These are phyloP conservation scores for Paraphaeosphaeria minitans DNA, from an alignment of 2,329 filamentous ascomycete species.

Conservation along the genomic window DNA sequence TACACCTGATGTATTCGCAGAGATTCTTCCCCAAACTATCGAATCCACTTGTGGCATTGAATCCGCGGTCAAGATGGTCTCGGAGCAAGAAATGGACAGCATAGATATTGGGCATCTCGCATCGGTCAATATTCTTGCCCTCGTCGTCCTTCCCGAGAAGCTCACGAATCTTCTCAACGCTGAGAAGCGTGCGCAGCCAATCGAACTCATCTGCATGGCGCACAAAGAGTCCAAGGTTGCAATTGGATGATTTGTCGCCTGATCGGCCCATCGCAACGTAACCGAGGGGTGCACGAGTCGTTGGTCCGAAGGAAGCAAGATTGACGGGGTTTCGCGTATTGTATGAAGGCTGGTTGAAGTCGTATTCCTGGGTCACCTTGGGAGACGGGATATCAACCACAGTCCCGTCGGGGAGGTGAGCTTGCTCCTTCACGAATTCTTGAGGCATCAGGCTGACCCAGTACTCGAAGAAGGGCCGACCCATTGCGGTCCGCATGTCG, in stretches of 20 bases:
- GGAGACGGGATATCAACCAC: conserved; percentile 23
- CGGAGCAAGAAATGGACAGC: conserved; percentile 31
- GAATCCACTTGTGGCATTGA: conserved; percentile 24
- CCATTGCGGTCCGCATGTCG: conserved; percentile 31
- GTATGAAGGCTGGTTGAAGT: conserved; percentile 22
- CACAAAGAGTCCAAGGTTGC: conserved; percentile 52
- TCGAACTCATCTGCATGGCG: conserved; percentile 50
- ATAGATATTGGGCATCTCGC: conserved; percentile 27
- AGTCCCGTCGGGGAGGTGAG: conserved; percentile 22
- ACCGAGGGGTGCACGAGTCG: conserved; percentile 44
- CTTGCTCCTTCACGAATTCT: conserved; percentile 20
- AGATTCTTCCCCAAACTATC: conserved; percentile 30
- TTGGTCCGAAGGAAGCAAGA: conserved; percentile 33
- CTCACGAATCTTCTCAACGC: conserved; percentile 42
- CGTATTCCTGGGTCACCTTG: conserved; percentile 17
- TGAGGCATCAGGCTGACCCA: conserved; percentile 27
- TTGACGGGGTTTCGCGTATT: conserved; percentile 21
- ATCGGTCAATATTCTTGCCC: conserved; percentile 38
- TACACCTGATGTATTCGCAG: conserved; percentile 26
- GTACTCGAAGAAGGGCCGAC: conserved; percentile 28
- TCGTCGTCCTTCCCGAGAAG: conserved; percentile 54
- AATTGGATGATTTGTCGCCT: conserved; percentile 49
- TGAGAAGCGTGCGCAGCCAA: conserved; percentile 52
- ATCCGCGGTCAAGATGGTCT: conserved; percentile 29
- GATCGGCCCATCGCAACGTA: conserved; percentile 50